Evolutionary conservation across 108 stramenopile species (phyloP), one percentile per base, ranked within the genome.

Genomic region (Cyclostephanos tholiformis): DNA sequence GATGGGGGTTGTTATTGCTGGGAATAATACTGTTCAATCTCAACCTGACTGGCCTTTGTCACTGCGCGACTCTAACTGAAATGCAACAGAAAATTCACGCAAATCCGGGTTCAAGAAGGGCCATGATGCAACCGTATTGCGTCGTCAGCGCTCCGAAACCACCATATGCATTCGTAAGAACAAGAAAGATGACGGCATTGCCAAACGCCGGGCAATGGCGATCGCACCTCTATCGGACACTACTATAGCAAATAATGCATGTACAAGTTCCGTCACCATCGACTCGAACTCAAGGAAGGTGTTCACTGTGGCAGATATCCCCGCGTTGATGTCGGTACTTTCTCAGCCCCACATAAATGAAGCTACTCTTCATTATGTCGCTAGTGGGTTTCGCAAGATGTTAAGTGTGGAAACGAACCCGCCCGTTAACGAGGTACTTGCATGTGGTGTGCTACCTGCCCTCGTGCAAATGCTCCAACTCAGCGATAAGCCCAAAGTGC

Each of bases 401-500:
- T 82, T 98, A 30, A 93, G 89, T 25, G 84, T 87, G 16, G 92
- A 95, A 49, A 60, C 66, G 32, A 88, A 96, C 52, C 94, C 95
- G 39, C 97, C 97, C 11, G 95, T 97, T 7, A 46, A 88, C 39
- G 85, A 86, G 50, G 87, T 97, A 5, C 65, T 98, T 13, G 70
- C 83, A 17, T 65, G 84, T 56, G 95, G 92, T 7, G 82, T 86
- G 10, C 60, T 98, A 53, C 91, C 92, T 27, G 56, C 72, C 23
- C 64, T 98, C 30, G 89, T 94, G 30, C 69, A 77, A 38, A 88
- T 88, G 69, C 67, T 98, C 29, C 63, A 78, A 12, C 65, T 76
- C 25, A 57, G 65, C 41, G 78, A 85, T 66, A 66, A 85, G 14
- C 79, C 81, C 3, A 65, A 73, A 39, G 74, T 96, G 43, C 86